phyloP scores from a whole-genome alignment of 192 early-diverging fungal species.

The Linnemannia zychae region DNA sequence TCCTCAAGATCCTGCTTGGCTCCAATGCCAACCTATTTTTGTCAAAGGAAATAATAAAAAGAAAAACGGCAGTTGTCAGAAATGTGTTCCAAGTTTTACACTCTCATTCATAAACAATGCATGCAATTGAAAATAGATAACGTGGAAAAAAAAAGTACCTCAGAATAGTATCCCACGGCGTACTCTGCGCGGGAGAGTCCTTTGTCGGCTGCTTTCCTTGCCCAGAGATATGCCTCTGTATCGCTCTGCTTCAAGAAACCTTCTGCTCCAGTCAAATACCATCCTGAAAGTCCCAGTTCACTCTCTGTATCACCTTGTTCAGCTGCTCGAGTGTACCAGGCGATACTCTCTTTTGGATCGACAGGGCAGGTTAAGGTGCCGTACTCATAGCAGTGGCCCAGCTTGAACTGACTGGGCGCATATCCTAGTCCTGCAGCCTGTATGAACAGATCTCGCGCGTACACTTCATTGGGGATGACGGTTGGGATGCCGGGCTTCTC shows the following conservation, averaged over 20 bases:
- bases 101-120: neutral
- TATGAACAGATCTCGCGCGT: constrained; percentile 92
- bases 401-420: constrained; percentile 90
- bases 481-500: constrained; percentile 68
- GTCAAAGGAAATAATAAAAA: neutral
- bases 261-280: constrained; percentile 97
- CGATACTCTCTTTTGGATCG: constrained; percentile 91
- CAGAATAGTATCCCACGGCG: constrained; percentile 95
- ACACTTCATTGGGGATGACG: constrained; percentile 83
- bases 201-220: constrained; percentile 95
- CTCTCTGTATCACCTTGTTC: constrained; percentile 92
- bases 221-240: constrained; percentile 97
- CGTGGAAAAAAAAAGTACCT: constrained; percentile 55
- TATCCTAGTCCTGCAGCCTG: constrained; percentile 95
- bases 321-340: constrained; percentile 96
- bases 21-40: constrained; percentile 80
- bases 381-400: constrained; percentile 95
- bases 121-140: neutral
- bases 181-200: constrained; percentile 96
- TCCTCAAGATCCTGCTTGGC: constrained; percentile 82
- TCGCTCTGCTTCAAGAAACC: constrained; percentile 91
- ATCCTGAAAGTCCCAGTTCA: constrained; percentile 95
- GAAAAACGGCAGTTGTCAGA: neutral
- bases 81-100: neutral
- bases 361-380: constrained; percentile 89